Conservation (phyloP, 2,329 filamentous ascomycete genomes). For the Phaeosphaeriaceae sp. region DNA sequence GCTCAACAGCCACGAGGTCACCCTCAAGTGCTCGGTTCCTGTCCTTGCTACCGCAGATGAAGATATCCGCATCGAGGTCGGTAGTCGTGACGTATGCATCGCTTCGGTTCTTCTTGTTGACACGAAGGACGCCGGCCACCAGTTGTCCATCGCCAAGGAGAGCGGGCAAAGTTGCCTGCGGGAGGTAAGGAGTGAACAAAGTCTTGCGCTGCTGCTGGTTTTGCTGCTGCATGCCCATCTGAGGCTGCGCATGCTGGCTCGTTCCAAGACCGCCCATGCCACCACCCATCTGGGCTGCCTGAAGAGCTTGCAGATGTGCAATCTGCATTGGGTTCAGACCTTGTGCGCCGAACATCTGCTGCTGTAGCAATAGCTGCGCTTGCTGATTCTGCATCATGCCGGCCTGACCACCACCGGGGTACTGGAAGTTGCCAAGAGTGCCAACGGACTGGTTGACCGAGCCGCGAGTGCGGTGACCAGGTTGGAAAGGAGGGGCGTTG, state of each 20-base stretch:
- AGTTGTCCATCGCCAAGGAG: slow-evolving; percentile 90
- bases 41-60: slow-evolving; percentile 99
- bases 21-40: slow-evolving; percentile 96
- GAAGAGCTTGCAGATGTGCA: slow-evolving; percentile 88
- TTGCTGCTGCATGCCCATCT: slow-evolving; percentile 76
- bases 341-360: slow-evolving; percentile 80
- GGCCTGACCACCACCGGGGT: slow-evolving; percentile 73
- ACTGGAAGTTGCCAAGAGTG: slow-evolving; percentile 86
- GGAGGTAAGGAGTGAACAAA: slow-evolving; percentile 95
- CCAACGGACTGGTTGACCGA: slow-evolving; percentile 87
- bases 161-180: slow-evolving; percentile 90
- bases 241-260: slow-evolving; percentile 74
- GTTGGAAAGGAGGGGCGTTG: slow-evolving; percentile 80
- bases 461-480: slow-evolving; percentile 83
- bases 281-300: slow-evolving; percentile 85
- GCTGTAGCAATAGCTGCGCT: slow-evolving; percentile 83
- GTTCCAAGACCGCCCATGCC: slow-evolving; percentile 68
- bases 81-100: slow-evolving; percentile 96
- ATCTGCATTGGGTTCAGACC: slow-evolving; percentile 88
- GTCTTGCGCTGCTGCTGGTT: slow-evolving; percentile 92
- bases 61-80: slow-evolving; percentile 97
- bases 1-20: slow-evolving; percentile 92
- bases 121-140: slow-evolving; percentile 92
- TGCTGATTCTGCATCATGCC: slow-evolving; percentile 85
- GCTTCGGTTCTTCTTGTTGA: slow-evolving; percentile 99